Evolutionary conservation across 305 asterid species (phyloP), one percentile per base, ranked within the genome.

Genomic region (Stenogyne calaminthoides): DNA sequence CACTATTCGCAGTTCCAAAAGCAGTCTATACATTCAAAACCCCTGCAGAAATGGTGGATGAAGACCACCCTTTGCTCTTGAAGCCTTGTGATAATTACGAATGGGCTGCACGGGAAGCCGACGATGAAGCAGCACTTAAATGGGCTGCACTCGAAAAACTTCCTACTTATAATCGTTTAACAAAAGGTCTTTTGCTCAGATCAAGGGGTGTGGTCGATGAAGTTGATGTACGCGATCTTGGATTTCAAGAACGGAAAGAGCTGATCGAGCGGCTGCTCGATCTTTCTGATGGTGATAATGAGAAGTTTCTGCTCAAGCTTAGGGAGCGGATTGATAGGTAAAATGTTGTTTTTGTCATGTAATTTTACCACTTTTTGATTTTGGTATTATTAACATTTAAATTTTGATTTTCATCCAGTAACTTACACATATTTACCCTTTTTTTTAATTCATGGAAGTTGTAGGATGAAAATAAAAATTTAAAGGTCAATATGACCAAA

Each of bases 91-190:
- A 87, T n/a, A n/a, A n/a, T n/a, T n/a, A n/a, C n/a, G n/a, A n/a
- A n/a, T n/a, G n/a, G n/a, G n/a, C n/a, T n/a, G n/a, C n/a, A n/a
- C n/a, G n/a, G n/a, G n/a, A n/a, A n/a, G n/a, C 73, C 14, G 79
- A 80, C n/a, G 84, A 80, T 4, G 87, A 83, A 74, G 91, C 68
- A 54, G 89, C 90, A 8, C 63, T 89, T 7, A 81, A 83, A 74
- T 89, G 91, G 96, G 92, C 91, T 14, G 91, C 96, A 1, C 78
- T 87, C 2, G 88, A 89, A 40, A 87, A 79, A 70, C 88, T 87
- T 10, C 92, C 91, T 5, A 89, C 96, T 9, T 87, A 80, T 14
- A 86, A 85, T 64, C 84, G 96, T 62, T 40, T 87, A 32, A 74
- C 76, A 36, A 80, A 77, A 67, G 89, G 89, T 34, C 73, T 87